These are phyloP conservation scores for Phytophthora palmivora DNA, from an alignment of 352 stramenopile genomes.

Conservation along the genomic window DNA sequence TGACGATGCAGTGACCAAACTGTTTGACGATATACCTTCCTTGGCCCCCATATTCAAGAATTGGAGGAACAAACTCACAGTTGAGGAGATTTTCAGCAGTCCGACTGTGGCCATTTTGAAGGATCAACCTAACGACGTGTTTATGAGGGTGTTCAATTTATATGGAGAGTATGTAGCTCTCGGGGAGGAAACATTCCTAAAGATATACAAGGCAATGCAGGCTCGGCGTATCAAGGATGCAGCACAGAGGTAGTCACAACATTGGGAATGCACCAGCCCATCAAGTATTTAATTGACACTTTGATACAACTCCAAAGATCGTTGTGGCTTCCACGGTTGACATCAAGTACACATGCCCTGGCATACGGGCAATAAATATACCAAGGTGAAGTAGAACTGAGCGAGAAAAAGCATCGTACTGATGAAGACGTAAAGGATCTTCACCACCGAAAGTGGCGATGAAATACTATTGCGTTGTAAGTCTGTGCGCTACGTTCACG, in stretches of 20 bases:
- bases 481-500: no score
- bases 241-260: not conserved
- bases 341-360: no score
- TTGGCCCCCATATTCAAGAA: slow-evolving; percentile 9
- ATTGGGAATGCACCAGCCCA: not conserved
- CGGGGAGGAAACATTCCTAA: not conserved
- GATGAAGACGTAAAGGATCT: no score
- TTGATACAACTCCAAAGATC: no score
- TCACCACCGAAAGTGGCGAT: no score
- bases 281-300: slow-evolving; percentile 3
- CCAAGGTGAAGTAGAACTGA: no score
- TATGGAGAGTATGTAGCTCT: slow-evolving; percentile 5
- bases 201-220: not conserved
- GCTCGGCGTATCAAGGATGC: not conserved
- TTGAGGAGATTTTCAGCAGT: slow-evolving; percentile 1
- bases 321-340: no score
- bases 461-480: no score
- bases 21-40: slow-evolving; percentile 1
- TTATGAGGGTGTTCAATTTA: slow-evolving; percentile 11
- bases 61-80: slow-evolving; percentile 2
- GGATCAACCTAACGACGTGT: not conserved
- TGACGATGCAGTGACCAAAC: slow-evolving; percentile 12
- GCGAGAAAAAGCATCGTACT: no score
- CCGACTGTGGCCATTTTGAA: not conserved
- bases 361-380: no score